These are phyloP conservation scores for Dichotomopilus funicola DNA, from an alignment of 2,329 filamentous ascomycete genomes.

Conservation along the genomic window DNA sequence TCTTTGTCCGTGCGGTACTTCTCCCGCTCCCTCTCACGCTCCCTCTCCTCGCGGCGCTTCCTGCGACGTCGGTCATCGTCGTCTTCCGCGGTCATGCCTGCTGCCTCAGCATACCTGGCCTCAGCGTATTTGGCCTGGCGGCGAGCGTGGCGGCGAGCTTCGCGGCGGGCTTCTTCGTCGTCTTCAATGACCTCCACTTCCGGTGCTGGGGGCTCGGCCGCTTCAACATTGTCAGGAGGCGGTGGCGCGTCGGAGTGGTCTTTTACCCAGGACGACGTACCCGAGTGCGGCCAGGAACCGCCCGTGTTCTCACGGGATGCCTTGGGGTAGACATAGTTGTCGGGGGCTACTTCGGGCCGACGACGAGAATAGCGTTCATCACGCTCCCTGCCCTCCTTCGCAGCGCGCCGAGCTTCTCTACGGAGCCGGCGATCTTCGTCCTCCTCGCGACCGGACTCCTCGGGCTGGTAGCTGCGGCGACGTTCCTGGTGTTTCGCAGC, in stretches of 20 bases:
- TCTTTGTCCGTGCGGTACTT: constrained; percentile 7
- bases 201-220: constrained; percentile 29
- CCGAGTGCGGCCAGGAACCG: constrained; percentile 53
- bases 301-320: constrained; percentile 32
- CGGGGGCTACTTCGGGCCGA: constrained; percentile 34
- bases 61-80: constrained; percentile 28
- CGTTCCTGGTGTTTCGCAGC: constrained; percentile 40
- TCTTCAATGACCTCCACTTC: constrained; percentile 40
- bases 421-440: constrained; percentile 48
- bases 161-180: constrained; percentile 37
- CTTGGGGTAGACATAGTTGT: constrained; percentile 40
- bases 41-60: constrained; percentile 27
- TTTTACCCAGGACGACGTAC: constrained; percentile 61
- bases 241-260: constrained; percentile 57
- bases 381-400: constrained; percentile 36
- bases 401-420: constrained; percentile 45
- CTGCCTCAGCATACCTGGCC: constrained; percentile 37
- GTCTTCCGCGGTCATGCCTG: constrained; percentile 29
- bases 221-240: constrained; percentile 34
- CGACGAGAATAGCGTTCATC: constrained; percentile 35
- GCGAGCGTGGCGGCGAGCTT: constrained; percentile 42
- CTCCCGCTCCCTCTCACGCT: constrained; percentile 19
- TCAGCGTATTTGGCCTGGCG: constrained; percentile 38
- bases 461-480: constrained; percentile 36
- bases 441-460: constrained; percentile 36